Base-by-base conservation (phyloP, 148 eudicot species). In the Chenopodium suecicum region DNA sequence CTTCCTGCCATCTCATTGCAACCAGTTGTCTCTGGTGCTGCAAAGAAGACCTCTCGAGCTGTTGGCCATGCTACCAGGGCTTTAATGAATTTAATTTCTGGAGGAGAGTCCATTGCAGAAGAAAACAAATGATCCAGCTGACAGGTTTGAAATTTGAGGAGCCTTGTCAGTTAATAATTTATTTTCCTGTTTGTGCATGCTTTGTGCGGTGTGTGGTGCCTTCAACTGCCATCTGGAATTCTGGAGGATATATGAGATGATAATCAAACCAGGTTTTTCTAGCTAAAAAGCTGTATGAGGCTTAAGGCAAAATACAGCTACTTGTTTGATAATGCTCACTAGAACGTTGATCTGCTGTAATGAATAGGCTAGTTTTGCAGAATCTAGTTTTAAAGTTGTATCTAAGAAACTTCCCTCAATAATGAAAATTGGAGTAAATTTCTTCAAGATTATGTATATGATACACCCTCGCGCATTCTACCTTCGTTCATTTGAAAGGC, bases 21-120 rank as follows among this genome's bases (percentile, higher is more conserved):
- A 83, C 97, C 96, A 17, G 88, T 87, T 75, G 93, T 95, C 66
- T 89, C 88, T 14, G 92, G 96, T 64, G 98, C 97, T 77, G 98
- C 98, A 10, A 90, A 83, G 87, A 92, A 92, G 89, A 93, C 98
- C 74, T 89, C 97, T 54, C 89, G 81, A 73, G 94, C 88, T 68
- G 93, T 93, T 75, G 91, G 92, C 73, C 87, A 86, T 81, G 98
- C 94, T 68, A 85, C 91, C 12, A 89, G 87, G 83, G 83, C 82
- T 79, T 75, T 93, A 22, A 79, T 95, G 79, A 91, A 86, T 83
- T 74, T 89, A 73, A 85, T 95, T 71, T 91, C 94, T 44, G 37
- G 89, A 81, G 87, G 83, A 54, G 94, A 86, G 63, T 48, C 72
- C 67, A 79, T 47, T 65, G 83, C 90, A 9, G 87, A 85, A 82